Evolutionary conservation across 768 basidiomycete species (phyloP), one percentile per base, ranked within the genome.

Genomic region (Boletus bicolor): DNA sequence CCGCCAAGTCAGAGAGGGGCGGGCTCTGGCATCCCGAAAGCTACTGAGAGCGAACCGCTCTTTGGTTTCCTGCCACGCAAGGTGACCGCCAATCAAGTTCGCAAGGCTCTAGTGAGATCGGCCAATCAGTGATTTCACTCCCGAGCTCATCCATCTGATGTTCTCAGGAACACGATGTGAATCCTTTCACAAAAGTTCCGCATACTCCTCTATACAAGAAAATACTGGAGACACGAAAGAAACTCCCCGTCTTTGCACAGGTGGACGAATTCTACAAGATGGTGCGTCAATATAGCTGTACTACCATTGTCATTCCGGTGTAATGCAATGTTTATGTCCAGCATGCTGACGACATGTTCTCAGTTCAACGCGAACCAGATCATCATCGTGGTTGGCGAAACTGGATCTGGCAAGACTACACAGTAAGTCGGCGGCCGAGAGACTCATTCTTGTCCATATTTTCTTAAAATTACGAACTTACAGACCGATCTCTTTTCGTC

Each of bases 381-480:
- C 59, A 86, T 89, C 41, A 83, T 93, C 57, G 87, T 93, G 83
- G 89, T 92, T 55, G 91, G 95, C 64, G 95, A 97, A 77, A 97
- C 95, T 0, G 95, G 94, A 10, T 89, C 92, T 28, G 95, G 94
- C 35, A 98, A 96, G 77, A 97, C 93, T 0, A 96, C 94, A 24
- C 94, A 98, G 89, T 92, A 69, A 70, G 90, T 76, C 63, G 49
- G 28, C 37, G 51, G 36, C 45, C 17, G 44, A 59, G 54, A 60
- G 39, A 59, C 43, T 44, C 32, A 45, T 60, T 51, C 62, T 58
- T 56, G 45, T 68, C 56, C 58, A 64, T 53, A 58, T 48, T 41
- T 53, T 28, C 19, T 58, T 43, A 51, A 58, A 55, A 32, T 64
- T 21, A 57, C 45, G 55, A 57, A 53, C 71, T 66, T 66, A 64